phyloP scores from a whole-genome alignment of 169 alveolate species.

The Plasmodium berghei region DNA sequence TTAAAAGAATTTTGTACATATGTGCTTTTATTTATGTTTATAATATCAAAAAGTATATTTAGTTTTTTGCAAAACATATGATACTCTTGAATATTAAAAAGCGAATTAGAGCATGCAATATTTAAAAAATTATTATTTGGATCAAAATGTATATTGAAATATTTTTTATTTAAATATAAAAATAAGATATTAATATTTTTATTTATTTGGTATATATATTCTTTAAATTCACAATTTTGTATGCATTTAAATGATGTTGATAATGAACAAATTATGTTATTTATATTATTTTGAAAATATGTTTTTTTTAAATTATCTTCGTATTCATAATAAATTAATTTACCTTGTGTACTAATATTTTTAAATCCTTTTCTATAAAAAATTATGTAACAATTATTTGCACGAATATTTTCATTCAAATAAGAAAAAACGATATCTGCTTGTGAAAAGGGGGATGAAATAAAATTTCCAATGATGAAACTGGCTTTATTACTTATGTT shows the following conservation, averaged over 20 bases:
- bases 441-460: slow-evolving; percentile 45
- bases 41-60: slow-evolving; percentile 46
- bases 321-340: slow-evolving; percentile 55
- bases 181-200: slow-evolving; percentile 36
- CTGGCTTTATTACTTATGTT: slow-evolving; percentile 67
- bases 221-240: slow-evolving; percentile 56
- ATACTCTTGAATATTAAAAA: slow-evolving; percentile 46
- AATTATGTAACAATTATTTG: slow-evolving; percentile 49
- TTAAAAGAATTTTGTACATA: slow-evolving; percentile 53
- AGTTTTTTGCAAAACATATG: slow-evolving; percentile 31
- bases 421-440: slow-evolving; percentile 59
- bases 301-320: slow-evolving; percentile 51
- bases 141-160: slow-evolving; percentile 30
- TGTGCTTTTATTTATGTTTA: background rate
- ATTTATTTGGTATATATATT: slow-evolving; percentile 21
- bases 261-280: slow-evolving; percentile 46
- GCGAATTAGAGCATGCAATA: slow-evolving; percentile 2
- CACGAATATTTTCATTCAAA: slow-evolving; percentile 68
- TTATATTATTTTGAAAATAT: slow-evolving; percentile 22
- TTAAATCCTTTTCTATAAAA: slow-evolving; percentile 66
- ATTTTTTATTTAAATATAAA: slow-evolving; percentile 21
- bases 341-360: slow-evolving; percentile 22
- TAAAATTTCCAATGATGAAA: slow-evolving; percentile 38
- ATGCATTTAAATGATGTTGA: slow-evolving; percentile 61
- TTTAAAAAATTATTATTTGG: slow-evolving; percentile 44